Evolutionary conservation across 495 filamentous ascomycete species (phyloP).

Genomic region (Penicillium tannophilum): DNA sequence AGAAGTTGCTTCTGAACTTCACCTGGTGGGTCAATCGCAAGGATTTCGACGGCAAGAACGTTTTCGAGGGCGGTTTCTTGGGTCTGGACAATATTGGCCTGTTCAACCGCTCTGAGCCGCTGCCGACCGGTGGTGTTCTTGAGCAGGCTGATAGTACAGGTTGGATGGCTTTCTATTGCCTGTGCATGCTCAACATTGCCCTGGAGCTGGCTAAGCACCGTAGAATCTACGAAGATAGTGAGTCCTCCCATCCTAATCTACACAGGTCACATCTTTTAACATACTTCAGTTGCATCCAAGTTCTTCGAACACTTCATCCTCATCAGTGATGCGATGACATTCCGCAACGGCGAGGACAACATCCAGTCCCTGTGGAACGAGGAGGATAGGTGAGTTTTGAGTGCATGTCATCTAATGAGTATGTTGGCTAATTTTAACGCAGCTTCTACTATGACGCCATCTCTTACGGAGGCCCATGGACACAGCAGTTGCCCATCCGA

Average conservation of each 20-base stretch:
- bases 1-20: slow-evolving; percentile 93
- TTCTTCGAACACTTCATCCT: slow-evolving; percentile 99
- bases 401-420: neutral
- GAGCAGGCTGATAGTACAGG: slow-evolving; percentile 97
- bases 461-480: slow-evolving; percentile 89
- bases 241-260: slow-evolving; percentile 8
- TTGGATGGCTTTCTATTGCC: slow-evolving; percentile 97
- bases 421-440: slow-evolving; percentile 10
- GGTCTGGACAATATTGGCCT: slow-evolving; percentile 95
- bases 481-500: slow-evolving; percentile 86
- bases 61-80: slow-evolving; percentile 97
- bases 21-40: slow-evolving; percentile 99
- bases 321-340: slow-evolving; percentile 98
- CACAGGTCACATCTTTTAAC: slow-evolving; percentile 14
- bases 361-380: slow-evolving; percentile 88
- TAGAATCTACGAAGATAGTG: slow-evolving; percentile 90
- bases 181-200: slow-evolving; percentile 95
- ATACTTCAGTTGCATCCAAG: slow-evolving; percentile 72
- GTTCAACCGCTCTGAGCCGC: slow-evolving; percentile 96
- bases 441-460: slow-evolving; percentile 98
- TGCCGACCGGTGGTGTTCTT: slow-evolving; percentile 88
- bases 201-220: slow-evolving; percentile 93
- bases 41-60: slow-evolving; percentile 89
- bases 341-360: slow-evolving; percentile 73
- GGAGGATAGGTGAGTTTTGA: slow-evolving; percentile 63